phyloP scores from a whole-genome alignment of 2,329 filamentous ascomycete genomes.

The Sclerotinia borealis region DNA sequence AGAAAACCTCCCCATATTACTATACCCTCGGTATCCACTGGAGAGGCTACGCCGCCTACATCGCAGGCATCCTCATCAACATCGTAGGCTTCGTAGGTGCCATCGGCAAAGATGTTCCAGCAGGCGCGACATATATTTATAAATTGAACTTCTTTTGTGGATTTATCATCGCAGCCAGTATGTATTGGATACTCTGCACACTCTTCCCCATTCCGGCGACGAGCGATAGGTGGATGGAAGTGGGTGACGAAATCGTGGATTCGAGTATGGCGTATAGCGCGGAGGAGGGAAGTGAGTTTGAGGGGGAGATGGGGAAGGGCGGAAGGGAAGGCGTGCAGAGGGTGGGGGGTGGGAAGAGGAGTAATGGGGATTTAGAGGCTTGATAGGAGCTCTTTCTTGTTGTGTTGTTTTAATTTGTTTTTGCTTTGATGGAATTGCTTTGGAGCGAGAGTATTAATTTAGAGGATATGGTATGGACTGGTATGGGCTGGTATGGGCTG shows the following conservation, averaged over 20 bases:
- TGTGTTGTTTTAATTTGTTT: background rate
- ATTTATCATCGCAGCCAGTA: slow-evolving; percentile 59
- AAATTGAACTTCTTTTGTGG: slow-evolving; percentile 87
- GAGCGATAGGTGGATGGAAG: slow-evolving; percentile 72
- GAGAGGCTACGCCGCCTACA: slow-evolving; percentile 78
- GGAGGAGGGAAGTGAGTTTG: slow-evolving; percentile 19
- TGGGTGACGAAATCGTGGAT: slow-evolving; percentile 57
- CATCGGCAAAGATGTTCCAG: slow-evolving; percentile 64
- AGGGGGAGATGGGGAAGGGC: background rate
- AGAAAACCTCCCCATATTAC: slow-evolving; percentile 63
- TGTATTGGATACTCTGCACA: slow-evolving; percentile 67
- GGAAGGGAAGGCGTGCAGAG: background rate
- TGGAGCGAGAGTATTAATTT: background rate
- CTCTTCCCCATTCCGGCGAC: slow-evolving; percentile 68
- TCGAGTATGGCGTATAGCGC: slow-evolving; percentile 24
- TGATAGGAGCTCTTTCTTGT: background rate
- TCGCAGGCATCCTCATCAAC: slow-evolving; percentile 79
- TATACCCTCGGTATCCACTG: slow-evolving; percentile 70
- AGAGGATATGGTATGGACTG: background rate
- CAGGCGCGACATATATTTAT: slow-evolving; percentile 79
- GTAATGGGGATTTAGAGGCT: slow-evolving; percentile 2
- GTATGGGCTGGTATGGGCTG: background rate
- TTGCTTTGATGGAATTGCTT: background rate
- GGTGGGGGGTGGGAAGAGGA: background rate
- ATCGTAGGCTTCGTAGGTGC: slow-evolving; percentile 87